Conservation (phyloP, 225 moss, liverwort and hornwort genomes). For the Physcomitrium patens region DNA sequence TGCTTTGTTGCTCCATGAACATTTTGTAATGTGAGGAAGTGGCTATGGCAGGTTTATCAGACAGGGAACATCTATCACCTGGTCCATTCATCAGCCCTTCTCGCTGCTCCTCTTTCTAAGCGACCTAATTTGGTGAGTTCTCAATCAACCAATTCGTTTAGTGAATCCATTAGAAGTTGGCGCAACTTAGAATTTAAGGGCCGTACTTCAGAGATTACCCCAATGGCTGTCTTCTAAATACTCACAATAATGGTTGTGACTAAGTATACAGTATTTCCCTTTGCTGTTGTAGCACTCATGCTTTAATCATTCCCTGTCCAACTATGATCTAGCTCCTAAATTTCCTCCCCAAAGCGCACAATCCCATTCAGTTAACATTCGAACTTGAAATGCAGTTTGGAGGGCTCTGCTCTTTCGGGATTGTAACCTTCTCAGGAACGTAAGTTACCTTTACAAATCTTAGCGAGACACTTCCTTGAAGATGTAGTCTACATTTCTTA, state of each 20-base stretch:
- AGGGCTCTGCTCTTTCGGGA: conserved; percentile 75
- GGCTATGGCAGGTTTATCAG: conserved; percentile 60
- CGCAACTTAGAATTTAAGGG: too few species aligned
- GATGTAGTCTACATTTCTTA: background rate
- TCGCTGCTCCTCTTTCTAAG: conserved; percentile 76
- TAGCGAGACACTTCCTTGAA: background rate
- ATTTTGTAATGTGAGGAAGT: conserved; percentile 9
- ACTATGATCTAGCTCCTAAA: background rate
- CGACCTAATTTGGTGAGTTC: conserved; percentile 70
- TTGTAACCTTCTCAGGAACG: conserved; percentile 83
- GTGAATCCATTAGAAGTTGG: too few species aligned
- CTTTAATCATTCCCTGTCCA: background rate
- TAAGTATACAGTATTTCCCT: background rate
- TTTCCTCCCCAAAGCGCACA: background rate
- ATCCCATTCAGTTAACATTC: conserved; percentile 2
- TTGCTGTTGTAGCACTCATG: background rate
- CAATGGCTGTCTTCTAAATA: too few species aligned
- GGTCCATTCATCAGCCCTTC: conserved; percentile 76
- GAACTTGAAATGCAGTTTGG: conserved; percentile 69
- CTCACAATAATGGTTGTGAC: background rate
- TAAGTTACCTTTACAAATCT: conserved; percentile 43
- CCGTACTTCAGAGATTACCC: too few species aligned
- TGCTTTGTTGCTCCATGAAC: background rate
- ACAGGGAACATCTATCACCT: conserved; percentile 86
- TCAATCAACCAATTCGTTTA: background rate